These are phyloP conservation scores for Populus trichocarpa DNA, from an alignment of 441 rosid genomes.

Conservation along the genomic window DNA sequence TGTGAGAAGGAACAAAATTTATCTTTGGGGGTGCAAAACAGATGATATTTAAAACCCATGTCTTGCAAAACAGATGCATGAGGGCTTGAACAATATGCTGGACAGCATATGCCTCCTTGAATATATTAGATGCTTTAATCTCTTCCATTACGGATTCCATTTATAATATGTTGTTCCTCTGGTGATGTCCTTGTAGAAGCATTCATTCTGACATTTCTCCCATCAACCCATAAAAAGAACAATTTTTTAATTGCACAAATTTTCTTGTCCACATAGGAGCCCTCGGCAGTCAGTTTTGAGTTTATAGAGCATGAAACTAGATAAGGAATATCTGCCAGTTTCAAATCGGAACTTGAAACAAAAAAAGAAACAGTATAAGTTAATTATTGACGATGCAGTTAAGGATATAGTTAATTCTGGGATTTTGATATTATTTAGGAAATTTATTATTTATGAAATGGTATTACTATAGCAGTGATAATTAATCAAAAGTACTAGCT, in stretches of 20 bases:
- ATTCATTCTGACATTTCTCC: background rate
- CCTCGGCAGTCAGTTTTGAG: background rate
- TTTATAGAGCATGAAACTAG: background rate
- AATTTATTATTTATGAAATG: background rate
- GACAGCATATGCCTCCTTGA: background rate
- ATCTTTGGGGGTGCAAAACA: background rate
- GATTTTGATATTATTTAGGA: background rate
- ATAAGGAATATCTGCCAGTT: background rate
- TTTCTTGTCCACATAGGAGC: background rate
- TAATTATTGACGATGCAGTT: background rate
- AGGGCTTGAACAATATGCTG: background rate
- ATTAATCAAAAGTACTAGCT: background rate
- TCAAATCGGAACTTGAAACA: background rate
- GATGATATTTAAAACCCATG: background rate
- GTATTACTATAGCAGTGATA: background rate
- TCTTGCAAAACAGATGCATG: background rate
- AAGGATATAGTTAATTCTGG: background rate
- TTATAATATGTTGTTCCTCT: background rate
- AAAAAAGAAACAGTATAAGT: background rate
- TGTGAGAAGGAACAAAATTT: background rate
- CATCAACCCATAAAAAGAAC: background rate
- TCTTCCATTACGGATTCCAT: background rate
- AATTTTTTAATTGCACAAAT: background rate
- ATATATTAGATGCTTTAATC: background rate
- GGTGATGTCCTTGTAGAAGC: background rate